Evolutionary conservation across 257 asterid genomes (phyloP).

Genomic region (Prunella vulgaris): DNA sequence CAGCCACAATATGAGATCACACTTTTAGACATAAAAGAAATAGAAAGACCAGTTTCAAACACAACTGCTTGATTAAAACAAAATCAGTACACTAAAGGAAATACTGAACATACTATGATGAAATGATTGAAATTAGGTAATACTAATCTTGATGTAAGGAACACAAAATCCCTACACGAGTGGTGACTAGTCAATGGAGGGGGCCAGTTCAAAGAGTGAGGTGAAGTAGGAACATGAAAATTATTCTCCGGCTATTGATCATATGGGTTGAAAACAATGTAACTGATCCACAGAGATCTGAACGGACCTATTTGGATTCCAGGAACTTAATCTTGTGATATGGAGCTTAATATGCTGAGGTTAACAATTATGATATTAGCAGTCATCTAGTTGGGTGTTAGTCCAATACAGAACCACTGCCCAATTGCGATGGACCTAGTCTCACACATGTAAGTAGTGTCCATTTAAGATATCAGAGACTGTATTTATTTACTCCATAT

Average conservation of each 20-base stretch:
- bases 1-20: slow-evolving; percentile 17
- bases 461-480: background rate
- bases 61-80: background rate
- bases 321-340: background rate
- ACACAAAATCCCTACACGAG: background rate
- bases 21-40: background rate
- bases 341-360: background rate
- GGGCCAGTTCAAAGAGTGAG: background rate
- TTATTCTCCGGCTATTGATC: background rate
- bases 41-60: background rate
- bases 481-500: background rate
- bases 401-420: background rate
- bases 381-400: background rate
- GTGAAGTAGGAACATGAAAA: background rate
- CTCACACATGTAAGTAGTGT: background rate
- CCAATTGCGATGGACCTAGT: background rate
- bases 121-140: background rate
- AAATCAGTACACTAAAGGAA: background rate
- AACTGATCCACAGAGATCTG: background rate
- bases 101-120: background rate
- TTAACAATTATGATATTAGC: background rate
- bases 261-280: background rate
- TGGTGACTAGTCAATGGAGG: background rate
- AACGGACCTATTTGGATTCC: background rate
- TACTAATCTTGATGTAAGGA: background rate